These are phyloP conservation scores for Aspergillus tubingensis DNA, from an alignment of 2,329 filamentous ascomycete species.

Conservation along the genomic window DNA sequence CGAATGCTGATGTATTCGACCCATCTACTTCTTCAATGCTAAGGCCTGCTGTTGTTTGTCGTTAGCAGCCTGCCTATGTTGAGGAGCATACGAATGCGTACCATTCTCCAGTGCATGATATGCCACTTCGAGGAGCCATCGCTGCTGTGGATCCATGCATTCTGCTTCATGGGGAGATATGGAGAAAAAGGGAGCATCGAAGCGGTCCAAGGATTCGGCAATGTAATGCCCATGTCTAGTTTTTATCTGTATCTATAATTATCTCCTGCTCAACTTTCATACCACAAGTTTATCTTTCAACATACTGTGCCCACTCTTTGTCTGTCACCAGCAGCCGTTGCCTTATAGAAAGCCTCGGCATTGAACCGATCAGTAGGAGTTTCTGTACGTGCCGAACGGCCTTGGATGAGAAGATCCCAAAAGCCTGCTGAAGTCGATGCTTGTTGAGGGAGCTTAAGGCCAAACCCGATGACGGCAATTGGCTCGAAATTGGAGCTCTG, in stretches of 20 bases:
- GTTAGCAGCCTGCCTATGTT: background rate
- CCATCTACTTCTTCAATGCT: background rate
- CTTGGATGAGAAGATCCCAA: background rate
- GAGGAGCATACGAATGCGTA: background rate
- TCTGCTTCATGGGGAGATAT: background rate
- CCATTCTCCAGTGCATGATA: constrained; percentile 1
- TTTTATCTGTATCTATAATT: background rate
- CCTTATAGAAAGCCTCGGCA: background rate
- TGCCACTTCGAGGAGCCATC: background rate
- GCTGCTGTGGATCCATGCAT: constrained; percentile 4
- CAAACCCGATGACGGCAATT: background rate
- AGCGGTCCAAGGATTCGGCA: background rate
- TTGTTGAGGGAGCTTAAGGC: background rate
- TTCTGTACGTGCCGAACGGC: background rate
- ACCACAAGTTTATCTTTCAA: background rate
- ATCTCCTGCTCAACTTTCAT: background rate
- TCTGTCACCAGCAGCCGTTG: background rate
- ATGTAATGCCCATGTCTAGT: background rate
- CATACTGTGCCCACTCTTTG: background rate
- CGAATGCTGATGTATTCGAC: background rate
- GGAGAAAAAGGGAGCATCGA: background rate
- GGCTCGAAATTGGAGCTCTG: background rate
- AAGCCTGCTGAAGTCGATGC: background rate
- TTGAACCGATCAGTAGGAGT: background rate
- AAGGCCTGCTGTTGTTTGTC: background rate